phyloP scores from a whole-genome alignment of 768 basidiomycete species.

The Aureoboletus auriporus region DNA sequence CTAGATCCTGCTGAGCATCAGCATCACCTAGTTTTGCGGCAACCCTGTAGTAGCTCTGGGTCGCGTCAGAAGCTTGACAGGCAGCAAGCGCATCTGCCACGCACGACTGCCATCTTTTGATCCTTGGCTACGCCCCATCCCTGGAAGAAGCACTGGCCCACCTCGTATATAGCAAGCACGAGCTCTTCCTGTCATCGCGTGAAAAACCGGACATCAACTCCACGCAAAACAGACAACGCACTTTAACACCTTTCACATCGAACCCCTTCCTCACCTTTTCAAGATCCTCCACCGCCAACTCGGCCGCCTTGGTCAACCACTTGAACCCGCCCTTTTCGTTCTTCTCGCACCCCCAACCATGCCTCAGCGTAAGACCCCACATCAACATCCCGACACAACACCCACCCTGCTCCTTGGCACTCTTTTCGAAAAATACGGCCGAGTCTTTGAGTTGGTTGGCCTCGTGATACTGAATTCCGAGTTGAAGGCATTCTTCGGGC shows the following conservation, averaged over 20 bases:
- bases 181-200: slow-evolving; percentile 57
- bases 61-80: background rate
- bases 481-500: slow-evolving; percentile 66
- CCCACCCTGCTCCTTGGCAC: slow-evolving; percentile 70
- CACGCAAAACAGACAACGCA: slow-evolving; percentile 22
- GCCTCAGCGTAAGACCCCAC: slow-evolving; percentile 82
- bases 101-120: slow-evolving; percentile 83
- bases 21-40: slow-evolving; percentile 82
- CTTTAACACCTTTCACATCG: slow-evolving; percentile 54
- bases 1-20: slow-evolving; percentile 85
- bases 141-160: slow-evolving; percentile 89
- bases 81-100: slow-evolving; percentile 24
- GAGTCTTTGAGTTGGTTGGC: slow-evolving; percentile 66
- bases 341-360: slow-evolving; percentile 85
- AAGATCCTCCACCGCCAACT: slow-evolving; percentile 72
- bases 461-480: slow-evolving; percentile 78
- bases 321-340: slow-evolving; percentile 76
- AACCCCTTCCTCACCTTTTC: slow-evolving; percentile 56
- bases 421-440: slow-evolving; percentile 70
- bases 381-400: slow-evolving; percentile 90
- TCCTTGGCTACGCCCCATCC: slow-evolving; percentile 89
- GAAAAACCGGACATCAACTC: background rate
- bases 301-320: slow-evolving; percentile 81
- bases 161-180: slow-evolving; percentile 86
- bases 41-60: slow-evolving; percentile 76